Conservation (phyloP, 345 rosid species). For the Pistacia vera region DNA sequence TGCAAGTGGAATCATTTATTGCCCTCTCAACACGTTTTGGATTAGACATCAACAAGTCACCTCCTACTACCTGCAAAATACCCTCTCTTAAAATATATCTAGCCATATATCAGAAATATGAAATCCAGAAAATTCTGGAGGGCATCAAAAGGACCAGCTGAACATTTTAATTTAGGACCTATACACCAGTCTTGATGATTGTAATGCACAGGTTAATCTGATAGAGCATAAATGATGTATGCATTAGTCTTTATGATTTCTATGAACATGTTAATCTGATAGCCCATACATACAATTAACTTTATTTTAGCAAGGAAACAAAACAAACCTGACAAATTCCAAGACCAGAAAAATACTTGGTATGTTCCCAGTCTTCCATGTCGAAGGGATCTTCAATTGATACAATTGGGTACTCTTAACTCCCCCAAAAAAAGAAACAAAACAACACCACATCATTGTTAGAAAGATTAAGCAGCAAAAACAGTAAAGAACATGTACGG, state of each 20-base stretch:
- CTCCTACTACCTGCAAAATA: constrained; percentile 85
- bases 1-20: constrained; percentile 77
- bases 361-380: constrained; percentile 98
- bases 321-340: constrained; percentile 89
- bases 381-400: constrained; percentile 98
- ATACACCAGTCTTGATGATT: too few species aligned
- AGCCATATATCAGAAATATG: background rate
- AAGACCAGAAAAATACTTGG: constrained; percentile 66
- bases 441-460: constrained; percentile 15
- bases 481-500: constrained; percentile 2
- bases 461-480: constrained; percentile 15
- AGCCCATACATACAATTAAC: background rate
- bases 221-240: too few species aligned
- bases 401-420: constrained; percentile 75
- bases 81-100: constrained; percentile 9
- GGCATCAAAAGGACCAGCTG: background rate
- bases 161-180: background rate
- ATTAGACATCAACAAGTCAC: constrained; percentile 83
- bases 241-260: background rate
- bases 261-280: background rate
- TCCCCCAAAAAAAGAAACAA: constrained; percentile 27
- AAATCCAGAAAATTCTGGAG: constrained; percentile 1
- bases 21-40: constrained; percentile 83
- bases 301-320: constrained; percentile 17
- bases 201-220: too few species aligned